Conservation (phyloP, 2,329 filamentous ascomycete genomes). For the Penicillium sp. region DNA sequence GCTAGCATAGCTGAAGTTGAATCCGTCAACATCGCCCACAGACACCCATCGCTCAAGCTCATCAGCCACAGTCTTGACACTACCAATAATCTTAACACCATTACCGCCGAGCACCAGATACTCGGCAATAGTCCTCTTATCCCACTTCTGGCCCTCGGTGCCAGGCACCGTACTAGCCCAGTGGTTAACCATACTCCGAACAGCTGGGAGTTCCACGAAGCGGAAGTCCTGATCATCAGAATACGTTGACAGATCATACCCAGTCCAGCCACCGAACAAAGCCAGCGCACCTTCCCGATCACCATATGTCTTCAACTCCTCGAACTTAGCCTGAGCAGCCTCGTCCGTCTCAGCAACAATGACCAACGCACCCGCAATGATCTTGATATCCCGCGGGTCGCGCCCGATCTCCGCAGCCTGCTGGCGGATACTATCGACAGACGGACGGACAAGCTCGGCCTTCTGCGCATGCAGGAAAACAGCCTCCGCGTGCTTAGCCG, state of each 20-base stretch:
- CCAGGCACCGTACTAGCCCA: conserved; percentile 48
- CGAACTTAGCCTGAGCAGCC: conserved; percentile 44
- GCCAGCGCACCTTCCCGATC: conserved; percentile 47
- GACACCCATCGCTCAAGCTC: conserved; percentile 39
- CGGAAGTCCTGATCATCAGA: conserved; percentile 49
- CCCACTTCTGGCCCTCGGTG: conserved; percentile 41
- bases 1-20: conserved; percentile 37
- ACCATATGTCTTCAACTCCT: conserved; percentile 44
- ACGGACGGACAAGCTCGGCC: conserved; percentile 42
- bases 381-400: conserved; percentile 43
- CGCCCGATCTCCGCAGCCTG: conserved; percentile 42
- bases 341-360: conserved; percentile 48
- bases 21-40: conserved; percentile 38
- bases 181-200: conserved; percentile 47
- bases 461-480: conserved; percentile 50
- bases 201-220: conserved; percentile 43
- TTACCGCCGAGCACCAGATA: conserved; percentile 37
- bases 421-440: conserved; percentile 44
- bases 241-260: conserved; percentile 45
- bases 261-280: conserved; percentile 50
- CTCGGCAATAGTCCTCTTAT: conserved; percentile 37
- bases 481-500: conserved; percentile 46
- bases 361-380: conserved; percentile 46
- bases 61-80: conserved; percentile 38
- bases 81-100: conserved; percentile 38